Evolutionary conservation across 139 green algal genomes (phyloP).

Genomic region (Chlamydomonas sp.): DNA sequence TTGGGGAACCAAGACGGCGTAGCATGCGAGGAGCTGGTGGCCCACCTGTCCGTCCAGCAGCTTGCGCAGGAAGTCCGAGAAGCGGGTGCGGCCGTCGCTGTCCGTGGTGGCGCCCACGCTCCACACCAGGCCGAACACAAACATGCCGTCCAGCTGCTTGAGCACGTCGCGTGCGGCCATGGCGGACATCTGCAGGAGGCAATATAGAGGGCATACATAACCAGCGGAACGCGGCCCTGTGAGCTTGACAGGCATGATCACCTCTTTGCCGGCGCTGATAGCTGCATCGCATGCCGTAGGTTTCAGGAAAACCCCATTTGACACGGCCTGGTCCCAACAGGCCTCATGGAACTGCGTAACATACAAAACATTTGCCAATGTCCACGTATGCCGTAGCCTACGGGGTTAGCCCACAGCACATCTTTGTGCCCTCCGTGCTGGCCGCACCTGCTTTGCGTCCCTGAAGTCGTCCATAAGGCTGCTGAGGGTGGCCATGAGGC

Average conservation of each 20-base stretch:
- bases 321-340: no score
- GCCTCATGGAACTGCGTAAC: no score
- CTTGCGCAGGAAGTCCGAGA: slow-evolving; percentile 68
- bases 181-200: neutral
- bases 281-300: no score
- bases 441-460: slow-evolving; percentile 30
- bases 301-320: no score
- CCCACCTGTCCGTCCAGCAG: slow-evolving; percentile 58
- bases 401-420: neutral
- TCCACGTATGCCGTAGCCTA: no score
- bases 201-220: neutral
- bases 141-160: slow-evolving; percentile 64
- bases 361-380: no score
- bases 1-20: no score
- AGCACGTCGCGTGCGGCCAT: slow-evolving; percentile 7
- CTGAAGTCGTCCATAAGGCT: slow-evolving; percentile 66
- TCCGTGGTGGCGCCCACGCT: slow-evolving; percentile 54
- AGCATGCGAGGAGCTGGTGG: no score
- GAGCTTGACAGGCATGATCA: neutral
- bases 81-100: slow-evolving; percentile 54
- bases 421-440: neutral
- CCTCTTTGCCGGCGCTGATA: no score
- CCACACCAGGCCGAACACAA: slow-evolving; percentile 70
- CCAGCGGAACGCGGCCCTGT: neutral
- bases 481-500: slow-evolving; percentile 54